A percentile compares a stretch with the other conserved stretches of the same genome.
Evolutionary conservation across 345 rosid species (phyloP).

Genomic region (Lepidium africanum): DNA sequence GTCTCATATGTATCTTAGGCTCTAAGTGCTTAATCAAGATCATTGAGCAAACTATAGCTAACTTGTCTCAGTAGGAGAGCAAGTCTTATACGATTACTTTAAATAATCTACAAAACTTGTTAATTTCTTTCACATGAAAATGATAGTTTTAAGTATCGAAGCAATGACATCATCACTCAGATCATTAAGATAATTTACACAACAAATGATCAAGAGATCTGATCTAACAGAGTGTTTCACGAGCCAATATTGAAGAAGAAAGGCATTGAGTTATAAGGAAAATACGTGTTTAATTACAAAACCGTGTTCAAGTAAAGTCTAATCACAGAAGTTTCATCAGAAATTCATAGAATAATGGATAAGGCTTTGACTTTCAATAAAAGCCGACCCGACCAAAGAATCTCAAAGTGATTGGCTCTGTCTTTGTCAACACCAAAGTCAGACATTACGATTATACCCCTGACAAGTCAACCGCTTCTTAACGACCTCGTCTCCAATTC

Average conservation of each 20-base stretch:
- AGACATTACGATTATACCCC: not conserved
- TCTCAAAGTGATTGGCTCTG: not conserved
- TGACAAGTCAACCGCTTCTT: not conserved
- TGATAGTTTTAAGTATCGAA: not conserved
- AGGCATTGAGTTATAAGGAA: not conserved
- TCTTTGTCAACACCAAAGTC: not conserved
- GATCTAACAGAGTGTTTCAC: not conserved
- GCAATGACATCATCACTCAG: no score
- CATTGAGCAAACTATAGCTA: not conserved
- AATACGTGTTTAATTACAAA: not conserved
- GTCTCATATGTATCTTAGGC: not conserved
- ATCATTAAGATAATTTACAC: no score
- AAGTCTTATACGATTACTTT: not conserved
- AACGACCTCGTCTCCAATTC: conserved; percentile 2
- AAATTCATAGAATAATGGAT: not conserved
- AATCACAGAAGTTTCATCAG: not conserved
- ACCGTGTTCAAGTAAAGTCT: not conserved
- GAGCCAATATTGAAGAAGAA: not conserved
- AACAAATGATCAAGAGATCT: not conserved
- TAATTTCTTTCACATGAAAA: not conserved
- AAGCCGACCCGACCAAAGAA: conserved; percentile 9
- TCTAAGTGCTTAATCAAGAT: no score
- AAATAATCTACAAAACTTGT: not conserved
- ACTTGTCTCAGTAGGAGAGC: not conserved
- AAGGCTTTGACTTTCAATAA: conserved; percentile 2